Conservation (phyloP, 495 filamentous ascomycete species). For the Amphirosellinia nigrospora region DNA sequence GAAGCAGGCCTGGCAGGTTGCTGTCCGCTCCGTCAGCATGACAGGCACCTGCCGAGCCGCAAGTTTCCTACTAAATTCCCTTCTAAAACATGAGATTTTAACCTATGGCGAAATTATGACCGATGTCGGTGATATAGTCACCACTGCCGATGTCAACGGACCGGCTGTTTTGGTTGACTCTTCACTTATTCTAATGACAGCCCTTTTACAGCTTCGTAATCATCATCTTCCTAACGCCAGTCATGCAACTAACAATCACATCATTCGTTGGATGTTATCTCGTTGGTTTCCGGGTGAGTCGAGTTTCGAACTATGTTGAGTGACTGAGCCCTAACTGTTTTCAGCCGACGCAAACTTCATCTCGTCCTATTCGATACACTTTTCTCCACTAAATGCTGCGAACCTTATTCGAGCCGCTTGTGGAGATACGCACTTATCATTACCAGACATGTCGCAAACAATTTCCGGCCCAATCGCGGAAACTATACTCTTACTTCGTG, state of each 20-base stretch:
- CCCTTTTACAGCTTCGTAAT: slow-evolving; percentile 63
- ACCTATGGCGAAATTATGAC: slow-evolving; percentile 67
- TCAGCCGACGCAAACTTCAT: slow-evolving; percentile 48
- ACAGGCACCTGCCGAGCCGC: slow-evolving; percentile 77
- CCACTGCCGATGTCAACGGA: slow-evolving; percentile 78
- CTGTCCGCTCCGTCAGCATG: slow-evolving; percentile 71
- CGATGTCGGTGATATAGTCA: slow-evolving; percentile 70
- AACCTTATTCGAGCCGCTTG: slow-evolving; percentile 55
- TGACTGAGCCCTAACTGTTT: slow-evolving; percentile 17
- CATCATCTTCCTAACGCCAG: slow-evolving; percentile 68
- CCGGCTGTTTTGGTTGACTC: slow-evolving; percentile 82
- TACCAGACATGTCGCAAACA: slow-evolving; percentile 35
- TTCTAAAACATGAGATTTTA: slow-evolving; percentile 68
- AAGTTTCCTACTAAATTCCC: slow-evolving; percentile 72
- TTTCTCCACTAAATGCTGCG: slow-evolving; percentile 49
- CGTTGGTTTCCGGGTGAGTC: slow-evolving; percentile 79
- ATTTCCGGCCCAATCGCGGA: slow-evolving; percentile 46
- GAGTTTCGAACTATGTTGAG: background rate
- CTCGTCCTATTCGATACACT: slow-evolving; percentile 48
- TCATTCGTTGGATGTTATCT: slow-evolving; percentile 79
- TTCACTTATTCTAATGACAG: slow-evolving; percentile 74
- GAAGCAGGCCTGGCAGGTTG: slow-evolving; percentile 77
- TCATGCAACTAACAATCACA: slow-evolving; percentile 67
- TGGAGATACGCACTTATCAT: slow-evolving; percentile 37
- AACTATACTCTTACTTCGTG: slow-evolving; percentile 29